Base-by-base conservation (phyloP, 371 early-diverging fungal species). In the Lichtheimia ramosa region DNA sequence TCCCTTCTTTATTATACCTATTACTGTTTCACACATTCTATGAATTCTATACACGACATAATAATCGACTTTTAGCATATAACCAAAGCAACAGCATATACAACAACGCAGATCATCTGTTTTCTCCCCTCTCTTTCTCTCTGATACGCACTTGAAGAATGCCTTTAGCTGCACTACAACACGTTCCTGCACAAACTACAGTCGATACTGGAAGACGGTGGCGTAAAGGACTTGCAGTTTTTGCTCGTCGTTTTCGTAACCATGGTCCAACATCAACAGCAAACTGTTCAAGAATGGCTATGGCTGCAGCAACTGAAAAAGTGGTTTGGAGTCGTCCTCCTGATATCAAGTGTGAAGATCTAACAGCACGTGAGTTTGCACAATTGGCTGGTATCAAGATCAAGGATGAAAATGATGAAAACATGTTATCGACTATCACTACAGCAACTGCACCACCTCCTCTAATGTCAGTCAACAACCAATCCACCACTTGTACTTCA, bases 351-450 rank as follows among this genome's bases (percentile, higher is more conserved):
- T 70, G 66, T 16, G 71, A 70, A 54, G 59, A 66, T 46, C 48
- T 70, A 48, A 70, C 71, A 0, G 71, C 71, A 10, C 51, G 58
- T 16, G 71, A 70, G 42, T 70, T 70, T 56, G 71, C 71, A 14
- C 63, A 66, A 41, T 49, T 70, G 51, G 63, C 66, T 5, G 71
- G 71, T 16, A 70, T 70, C 43, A 56, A 64, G 12, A 63, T 70
- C 21, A 46, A 61, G 7, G 58, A 57, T 7, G 46, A 21, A 5
- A 41, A 57, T 13, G 58, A 57, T 3, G 34, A 34, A 2, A 34
- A 34, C 34, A 34, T 34, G 34, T 34, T 34, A 10, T 34, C 34
- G 10, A 34, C 34, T 8, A 34, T 34, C 34, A 58, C 51, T 10
- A 59, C 43, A 3, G 28, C 23, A 2, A 64, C 55, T 14, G 43